These are phyloP conservation scores for Cryphonectria nitschkei DNA, from an alignment of 2,329 filamentous ascomycete genomes.

Conservation along the genomic window DNA sequence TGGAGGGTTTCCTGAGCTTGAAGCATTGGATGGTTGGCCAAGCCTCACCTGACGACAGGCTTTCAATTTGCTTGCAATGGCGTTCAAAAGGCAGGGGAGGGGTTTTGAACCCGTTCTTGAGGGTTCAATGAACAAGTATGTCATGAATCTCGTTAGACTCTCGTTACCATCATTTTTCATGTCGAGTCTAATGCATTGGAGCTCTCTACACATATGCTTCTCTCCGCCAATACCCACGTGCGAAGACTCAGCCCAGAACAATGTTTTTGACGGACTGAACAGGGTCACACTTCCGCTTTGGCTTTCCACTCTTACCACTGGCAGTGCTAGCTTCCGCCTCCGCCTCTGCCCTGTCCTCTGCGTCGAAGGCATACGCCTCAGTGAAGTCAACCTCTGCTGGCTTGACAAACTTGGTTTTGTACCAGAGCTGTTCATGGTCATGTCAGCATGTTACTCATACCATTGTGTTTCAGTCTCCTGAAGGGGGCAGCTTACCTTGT, in stretches of 20 bases:
- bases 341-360: slow-evolving; percentile 29
- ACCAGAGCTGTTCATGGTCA: slow-evolving; percentile 3
- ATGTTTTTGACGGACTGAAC: slow-evolving; percentile 15
- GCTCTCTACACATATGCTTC: not conserved
- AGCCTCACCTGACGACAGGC: slow-evolving; percentile 9
- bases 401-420: slow-evolving; percentile 22
- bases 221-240: not conserved
- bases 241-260: slow-evolving; percentile 9
- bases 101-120: not conserved
- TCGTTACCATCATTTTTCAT: not conserved
- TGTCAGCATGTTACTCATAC: slow-evolving; percentile 2
- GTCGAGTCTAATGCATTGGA: not conserved
- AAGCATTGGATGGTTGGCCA: slow-evolving; percentile 26
- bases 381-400: slow-evolving; percentile 37
- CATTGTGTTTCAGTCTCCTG: not conserved
- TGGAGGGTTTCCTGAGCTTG: slow-evolving; percentile 28
- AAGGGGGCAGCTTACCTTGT: slow-evolving; percentile 23
- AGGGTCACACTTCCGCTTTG: slow-evolving; percentile 16
- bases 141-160: not conserved
- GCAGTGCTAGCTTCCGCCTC: slow-evolving; percentile 46
- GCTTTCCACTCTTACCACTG: slow-evolving; percentile 45
- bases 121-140: not conserved
- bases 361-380: slow-evolving; percentile 33
- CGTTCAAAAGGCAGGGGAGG: not conserved
- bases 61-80: not conserved